phyloP scores from a whole-genome alignment of 2,329 filamentous ascomycete genomes.

The Aureobasidium sp. region DNA sequence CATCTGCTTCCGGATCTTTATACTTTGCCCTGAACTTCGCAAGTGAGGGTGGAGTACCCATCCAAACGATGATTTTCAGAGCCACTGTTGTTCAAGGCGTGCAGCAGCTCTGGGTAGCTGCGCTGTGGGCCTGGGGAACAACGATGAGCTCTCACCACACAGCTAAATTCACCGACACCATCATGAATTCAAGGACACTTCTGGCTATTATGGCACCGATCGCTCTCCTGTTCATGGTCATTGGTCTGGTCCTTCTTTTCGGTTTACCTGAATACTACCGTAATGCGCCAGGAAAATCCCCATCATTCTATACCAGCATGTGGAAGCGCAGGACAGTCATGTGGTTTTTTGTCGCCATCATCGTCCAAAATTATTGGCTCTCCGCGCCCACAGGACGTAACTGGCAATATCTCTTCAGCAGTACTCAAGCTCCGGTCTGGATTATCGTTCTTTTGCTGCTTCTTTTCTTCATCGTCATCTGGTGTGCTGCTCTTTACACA shows the following conservation, averaged over 20 bases:
- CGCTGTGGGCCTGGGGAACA: conserved; percentile 59
- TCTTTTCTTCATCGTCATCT: conserved; percentile 47
- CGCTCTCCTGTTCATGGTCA: conserved; percentile 46
- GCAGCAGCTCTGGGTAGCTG: conserved; percentile 57
- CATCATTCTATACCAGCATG: conserved; percentile 57
- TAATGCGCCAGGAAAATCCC: conserved; percentile 53
- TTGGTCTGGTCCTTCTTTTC: conserved; percentile 47
- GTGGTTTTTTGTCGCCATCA: conserved; percentile 57
- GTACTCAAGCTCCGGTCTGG: conserved; percentile 48
- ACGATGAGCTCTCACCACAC: conserved; percentile 35
- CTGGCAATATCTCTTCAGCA: conserved; percentile 56
- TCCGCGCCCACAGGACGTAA: conserved; percentile 58
- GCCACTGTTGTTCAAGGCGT: conserved; percentile 59
- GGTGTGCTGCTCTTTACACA: conserved; percentile 43
- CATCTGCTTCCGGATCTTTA: conserved; percentile 54
- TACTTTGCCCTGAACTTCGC: conserved; percentile 62
- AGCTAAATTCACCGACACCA: conserved; percentile 18
- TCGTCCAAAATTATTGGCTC: conserved; percentile 60
- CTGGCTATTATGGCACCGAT: conserved; percentile 50
- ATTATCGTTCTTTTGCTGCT: conserved; percentile 49
- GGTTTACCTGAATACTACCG: conserved; percentile 60
- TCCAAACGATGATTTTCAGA: conserved; percentile 57
- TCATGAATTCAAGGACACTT: conserved; percentile 22
- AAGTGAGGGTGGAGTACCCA: conserved; percentile 42
- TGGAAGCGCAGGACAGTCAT: conserved; percentile 55